These are phyloP conservation scores for Batkoa obscura DNA, from an alignment of 371 early-diverging fungal species.

Conservation along the genomic window DNA sequence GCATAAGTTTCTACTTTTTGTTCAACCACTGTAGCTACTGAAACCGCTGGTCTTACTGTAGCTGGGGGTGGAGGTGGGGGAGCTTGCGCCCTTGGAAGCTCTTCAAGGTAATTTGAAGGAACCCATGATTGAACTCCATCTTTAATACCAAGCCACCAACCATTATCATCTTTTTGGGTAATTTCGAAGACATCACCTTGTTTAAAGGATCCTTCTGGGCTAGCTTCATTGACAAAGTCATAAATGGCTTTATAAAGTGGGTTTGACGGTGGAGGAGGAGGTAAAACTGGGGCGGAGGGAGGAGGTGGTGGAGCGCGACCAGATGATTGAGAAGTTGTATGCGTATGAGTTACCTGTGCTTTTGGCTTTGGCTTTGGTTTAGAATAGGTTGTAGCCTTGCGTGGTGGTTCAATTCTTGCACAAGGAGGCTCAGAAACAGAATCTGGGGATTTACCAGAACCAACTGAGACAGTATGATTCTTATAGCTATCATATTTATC, in stretches of 20 bases:
- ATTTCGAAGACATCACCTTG: constrained; percentile 51
- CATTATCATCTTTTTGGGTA: constrained; percentile 56
- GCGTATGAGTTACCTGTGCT: constrained; percentile 5
- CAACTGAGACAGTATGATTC: constrained; percentile 50
- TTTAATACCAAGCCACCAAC: constrained; percentile 68
- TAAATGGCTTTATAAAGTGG: constrained; percentile 50
- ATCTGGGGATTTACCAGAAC: constrained; percentile 40
- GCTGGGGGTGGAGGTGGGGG: constrained; percentile 30
- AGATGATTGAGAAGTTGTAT: constrained; percentile 7
- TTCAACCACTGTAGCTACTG: no score
- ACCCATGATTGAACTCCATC: constrained; percentile 65
- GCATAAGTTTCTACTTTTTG: neutral
- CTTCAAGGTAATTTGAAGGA: constrained; percentile 63
- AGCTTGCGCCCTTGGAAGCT: constrained; percentile 22
- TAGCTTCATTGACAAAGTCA: constrained; percentile 40
- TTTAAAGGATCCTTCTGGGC: constrained; percentile 45
- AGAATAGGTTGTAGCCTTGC: constrained; percentile 9
- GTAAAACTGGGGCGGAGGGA: constrained; percentile 17
- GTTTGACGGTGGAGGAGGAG: constrained; percentile 36
- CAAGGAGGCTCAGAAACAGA: constrained; percentile 36
- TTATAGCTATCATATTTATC: constrained; percentile 40
- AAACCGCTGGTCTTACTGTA: constrained; percentile 11
- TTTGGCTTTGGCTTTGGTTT: constrained; percentile 6
- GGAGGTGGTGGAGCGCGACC: constrained; percentile 9
- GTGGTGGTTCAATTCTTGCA: constrained; percentile 21